A percentile compares a stretch with the other conserved stretches of the same genome.
These are phyloP conservation scores for Sarcomyxa edulis DNA, from an alignment of 768 basidiomycete species.

Conservation along the genomic window DNA sequence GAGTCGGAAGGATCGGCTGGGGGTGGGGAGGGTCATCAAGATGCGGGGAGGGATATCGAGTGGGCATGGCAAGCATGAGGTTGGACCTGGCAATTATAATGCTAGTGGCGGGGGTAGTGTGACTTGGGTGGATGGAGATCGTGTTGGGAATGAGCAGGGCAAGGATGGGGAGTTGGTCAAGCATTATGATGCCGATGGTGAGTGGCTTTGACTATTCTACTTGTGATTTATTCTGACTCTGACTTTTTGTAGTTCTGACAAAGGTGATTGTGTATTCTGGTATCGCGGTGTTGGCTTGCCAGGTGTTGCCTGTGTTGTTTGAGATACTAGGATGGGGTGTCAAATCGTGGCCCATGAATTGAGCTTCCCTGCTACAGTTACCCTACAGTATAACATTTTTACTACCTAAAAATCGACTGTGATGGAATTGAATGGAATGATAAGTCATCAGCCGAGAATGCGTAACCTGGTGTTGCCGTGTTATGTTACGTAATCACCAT, in stretches of 20 bases:
- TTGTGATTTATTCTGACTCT: constrained; percentile 2
- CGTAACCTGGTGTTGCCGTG: too few species aligned
- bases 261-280: constrained; percentile 90
- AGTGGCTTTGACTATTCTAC: too few species aligned
- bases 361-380: too few species aligned
- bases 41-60: constrained; percentile 1
- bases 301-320: constrained; percentile 63
- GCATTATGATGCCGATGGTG: constrained; percentile 86
- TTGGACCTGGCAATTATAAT: constrained; percentile 13
- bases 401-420: too few species aligned
- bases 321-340: constrained; percentile 68
- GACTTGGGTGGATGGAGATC: constrained; percentile 11
- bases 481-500: too few species aligned
- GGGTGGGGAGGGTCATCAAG: constrained; percentile 1
- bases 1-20: constrained; percentile 12
- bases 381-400: too few species aligned
- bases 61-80: too few species aligned
- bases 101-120: constrained; percentile 10
- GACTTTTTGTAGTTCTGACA: constrained; percentile 57
- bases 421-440: too few species aligned
- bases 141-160: constrained; percentile 24
- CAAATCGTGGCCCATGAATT: constrained; percentile 24
- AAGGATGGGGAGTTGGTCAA: constrained; percentile 38
- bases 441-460: too few species aligned
- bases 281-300: constrained; percentile 65